phyloP scores from a whole-genome alignment of 2,329 filamentous ascomycete species.

The Bipolaris oryzae region DNA sequence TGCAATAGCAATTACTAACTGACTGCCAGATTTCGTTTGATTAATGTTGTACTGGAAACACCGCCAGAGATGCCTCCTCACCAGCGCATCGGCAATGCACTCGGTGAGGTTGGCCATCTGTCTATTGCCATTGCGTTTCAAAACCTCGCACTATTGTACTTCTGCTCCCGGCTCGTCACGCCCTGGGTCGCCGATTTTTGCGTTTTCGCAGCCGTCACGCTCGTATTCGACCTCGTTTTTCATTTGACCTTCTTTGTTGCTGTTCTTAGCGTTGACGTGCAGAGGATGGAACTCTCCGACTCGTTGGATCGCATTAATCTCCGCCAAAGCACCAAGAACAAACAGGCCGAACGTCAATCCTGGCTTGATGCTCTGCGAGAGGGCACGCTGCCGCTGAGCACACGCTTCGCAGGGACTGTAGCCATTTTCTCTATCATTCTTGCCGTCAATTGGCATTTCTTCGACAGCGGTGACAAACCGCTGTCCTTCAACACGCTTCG shows the following conservation, averaged over 20 bases:
- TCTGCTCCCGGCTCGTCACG: slow-evolving; percentile 70
- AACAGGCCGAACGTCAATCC: slow-evolving; percentile 54
- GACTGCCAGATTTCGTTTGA: slow-evolving; percentile 67
- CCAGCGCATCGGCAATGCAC: slow-evolving; percentile 72
- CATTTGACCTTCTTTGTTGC: slow-evolving; percentile 80
- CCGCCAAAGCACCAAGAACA: slow-evolving; percentile 51
- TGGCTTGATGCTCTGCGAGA: slow-evolving; percentile 69
- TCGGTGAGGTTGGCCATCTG: slow-evolving; percentile 74
- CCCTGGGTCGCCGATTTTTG: slow-evolving; percentile 77
- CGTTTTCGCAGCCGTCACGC: slow-evolving; percentile 74
- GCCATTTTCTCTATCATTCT: slow-evolving; percentile 75
- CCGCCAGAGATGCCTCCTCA: slow-evolving; percentile 71
- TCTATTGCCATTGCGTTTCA: slow-evolving; percentile 71
- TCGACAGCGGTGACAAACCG: slow-evolving; percentile 61
- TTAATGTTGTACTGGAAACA: slow-evolving; percentile 77
- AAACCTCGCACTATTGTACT: slow-evolving; percentile 69
- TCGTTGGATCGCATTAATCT: slow-evolving; percentile 60
- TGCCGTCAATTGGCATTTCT: slow-evolving; percentile 79
- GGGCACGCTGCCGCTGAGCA: slow-evolving; percentile 71
- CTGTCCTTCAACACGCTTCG: slow-evolving; percentile 34
- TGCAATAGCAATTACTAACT: slow-evolving; percentile 14
- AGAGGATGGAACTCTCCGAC: slow-evolving; percentile 75
- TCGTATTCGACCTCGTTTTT: slow-evolving; percentile 78
- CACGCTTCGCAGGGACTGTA: slow-evolving; percentile 74
- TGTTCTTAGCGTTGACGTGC: slow-evolving; percentile 79